These are phyloP conservation scores for Collybia nuda DNA, from an alignment of 768 basidiomycete genomes.

Conservation along the genomic window DNA sequence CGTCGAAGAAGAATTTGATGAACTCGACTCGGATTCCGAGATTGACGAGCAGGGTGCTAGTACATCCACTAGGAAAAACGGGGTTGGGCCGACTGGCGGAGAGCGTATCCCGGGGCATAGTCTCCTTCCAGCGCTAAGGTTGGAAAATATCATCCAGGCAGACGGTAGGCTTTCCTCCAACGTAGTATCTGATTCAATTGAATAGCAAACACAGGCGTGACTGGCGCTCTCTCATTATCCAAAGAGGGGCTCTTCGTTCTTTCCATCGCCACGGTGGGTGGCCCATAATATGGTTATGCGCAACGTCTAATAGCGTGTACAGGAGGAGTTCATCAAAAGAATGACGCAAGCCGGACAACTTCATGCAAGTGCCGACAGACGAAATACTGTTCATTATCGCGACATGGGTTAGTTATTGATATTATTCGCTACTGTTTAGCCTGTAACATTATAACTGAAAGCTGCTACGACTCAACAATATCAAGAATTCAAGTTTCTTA, in stretches of 20 bases:
- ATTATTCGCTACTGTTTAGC: not conserved
- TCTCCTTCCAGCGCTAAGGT: conserved; percentile 59
- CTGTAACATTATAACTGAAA: conserved; percentile 22
- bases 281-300: not conserved
- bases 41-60: conserved; percentile 34
- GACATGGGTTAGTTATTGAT: conserved; percentile 67
- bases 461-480: conserved; percentile 60
- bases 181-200: conserved; percentile 6
- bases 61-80: conserved; percentile 22
- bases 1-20: conserved; percentile 62
- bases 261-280: conserved; percentile 70
- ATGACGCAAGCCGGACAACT: conserved; percentile 69
- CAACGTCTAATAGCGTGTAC: conserved; percentile 8
- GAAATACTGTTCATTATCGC: conserved; percentile 61
- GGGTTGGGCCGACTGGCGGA: conserved; percentile 19
- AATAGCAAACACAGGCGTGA: conserved; percentile 44
- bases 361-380: conserved; percentile 58
- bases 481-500: conserved; percentile 72
- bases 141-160: conserved; percentile 79
- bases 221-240: conserved; percentile 64
- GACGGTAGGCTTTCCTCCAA: conserved; percentile 50
- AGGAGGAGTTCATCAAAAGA: conserved; percentile 88
- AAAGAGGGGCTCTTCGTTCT: conserved; percentile 76
- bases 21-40: conserved; percentile 59
- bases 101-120: conserved; percentile 64